phyloP scores from a whole-genome alignment of 371 early-diverging fungal species.

The Nosema muscidifuracis region DNA sequence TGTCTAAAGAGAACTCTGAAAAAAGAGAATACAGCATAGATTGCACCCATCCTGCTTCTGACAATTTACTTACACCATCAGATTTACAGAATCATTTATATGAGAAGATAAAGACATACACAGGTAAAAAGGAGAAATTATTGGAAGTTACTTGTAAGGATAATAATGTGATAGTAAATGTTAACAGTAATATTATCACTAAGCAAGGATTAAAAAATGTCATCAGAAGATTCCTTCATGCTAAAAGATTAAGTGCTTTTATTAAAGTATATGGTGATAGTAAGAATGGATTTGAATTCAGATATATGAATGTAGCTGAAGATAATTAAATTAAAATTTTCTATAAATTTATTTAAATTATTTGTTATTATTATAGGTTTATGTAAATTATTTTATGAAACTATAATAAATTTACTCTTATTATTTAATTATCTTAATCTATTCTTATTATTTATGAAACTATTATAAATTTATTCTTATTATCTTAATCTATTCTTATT shows the following conservation, averaged over 20 bases:
- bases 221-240: slow-evolving; percentile 27
- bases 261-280: slow-evolving; percentile 28
- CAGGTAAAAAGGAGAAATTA: slow-evolving; percentile 32
- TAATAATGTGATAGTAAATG: slow-evolving; percentile 6
- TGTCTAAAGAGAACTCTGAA: neutral
- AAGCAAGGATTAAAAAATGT: slow-evolving; percentile 31
- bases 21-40: slow-evolving; percentile 3
- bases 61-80: slow-evolving; percentile 22
- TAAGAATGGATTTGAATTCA: slow-evolving; percentile 28
- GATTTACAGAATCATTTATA: slow-evolving; percentile 23
- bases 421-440: too few species aligned
- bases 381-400: too few species aligned
- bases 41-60: slow-evolving; percentile 28
- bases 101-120: slow-evolving; percentile 30
- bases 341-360: too few species aligned
- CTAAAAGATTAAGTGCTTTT: slow-evolving; percentile 21
- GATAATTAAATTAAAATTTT: slow-evolving; percentile 1
- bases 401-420: too few species aligned
- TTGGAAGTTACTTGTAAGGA: slow-evolving; percentile 6
- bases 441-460: too few species aligned
- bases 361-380: too few species aligned
- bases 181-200: slow-evolving; percentile 16
- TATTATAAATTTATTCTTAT: too few species aligned
- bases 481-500: too few species aligned
- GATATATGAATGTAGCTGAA: slow-evolving; percentile 30